Evolutionary conservation across 768 basidiomycete species (phyloP).

Genomic region (Cyclocybe aegerita): DNA sequence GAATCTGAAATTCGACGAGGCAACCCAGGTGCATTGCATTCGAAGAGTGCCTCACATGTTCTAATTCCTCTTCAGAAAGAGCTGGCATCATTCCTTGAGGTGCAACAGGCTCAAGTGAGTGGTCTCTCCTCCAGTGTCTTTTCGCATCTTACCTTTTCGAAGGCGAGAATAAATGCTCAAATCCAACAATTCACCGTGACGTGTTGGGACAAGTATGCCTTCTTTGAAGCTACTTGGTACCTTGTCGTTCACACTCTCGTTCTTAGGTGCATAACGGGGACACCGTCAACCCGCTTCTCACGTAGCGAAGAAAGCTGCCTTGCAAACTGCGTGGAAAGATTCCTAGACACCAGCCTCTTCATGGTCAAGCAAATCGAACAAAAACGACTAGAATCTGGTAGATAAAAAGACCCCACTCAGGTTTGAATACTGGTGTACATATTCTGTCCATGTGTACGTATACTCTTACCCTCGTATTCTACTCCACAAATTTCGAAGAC

Average conservation of each 20-base stretch:
- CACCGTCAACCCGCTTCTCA: conserved; percentile 77
- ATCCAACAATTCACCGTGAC: conserved; percentile 80
- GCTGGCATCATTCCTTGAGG: conserved; percentile 74
- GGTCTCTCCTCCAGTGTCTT: neutral
- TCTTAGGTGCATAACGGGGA: conserved; percentile 75
- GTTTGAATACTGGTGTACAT: conserved; percentile 13
- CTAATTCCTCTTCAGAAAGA: conserved; percentile 63
- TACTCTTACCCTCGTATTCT: conserved; percentile 30
- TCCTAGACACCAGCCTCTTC: conserved; percentile 83
- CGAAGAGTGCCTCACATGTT: neutral
- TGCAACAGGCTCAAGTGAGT: conserved; percentile 76
- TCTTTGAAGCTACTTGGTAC: conserved; percentile 2
- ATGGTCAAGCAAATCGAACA: conserved; percentile 71
- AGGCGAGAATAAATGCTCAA: conserved; percentile 57
- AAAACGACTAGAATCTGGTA: conserved; percentile 27
- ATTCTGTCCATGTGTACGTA: conserved; percentile 10
- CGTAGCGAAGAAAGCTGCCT: conserved; percentile 80
- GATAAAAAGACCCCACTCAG: conserved; percentile 12
- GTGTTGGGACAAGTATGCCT: conserved; percentile 89
- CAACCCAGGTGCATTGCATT: conserved; percentile 57
- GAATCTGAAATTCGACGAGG: conserved; percentile 71
- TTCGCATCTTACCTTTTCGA: conserved; percentile 12
- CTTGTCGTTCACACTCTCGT: conserved; percentile 1
- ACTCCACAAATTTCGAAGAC: conserved; percentile 48
- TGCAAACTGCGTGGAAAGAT: conserved; percentile 87